Evolutionary conservation across 164 flowering plant species (phyloP).

Genomic region (Vitis vinifera): DNA sequence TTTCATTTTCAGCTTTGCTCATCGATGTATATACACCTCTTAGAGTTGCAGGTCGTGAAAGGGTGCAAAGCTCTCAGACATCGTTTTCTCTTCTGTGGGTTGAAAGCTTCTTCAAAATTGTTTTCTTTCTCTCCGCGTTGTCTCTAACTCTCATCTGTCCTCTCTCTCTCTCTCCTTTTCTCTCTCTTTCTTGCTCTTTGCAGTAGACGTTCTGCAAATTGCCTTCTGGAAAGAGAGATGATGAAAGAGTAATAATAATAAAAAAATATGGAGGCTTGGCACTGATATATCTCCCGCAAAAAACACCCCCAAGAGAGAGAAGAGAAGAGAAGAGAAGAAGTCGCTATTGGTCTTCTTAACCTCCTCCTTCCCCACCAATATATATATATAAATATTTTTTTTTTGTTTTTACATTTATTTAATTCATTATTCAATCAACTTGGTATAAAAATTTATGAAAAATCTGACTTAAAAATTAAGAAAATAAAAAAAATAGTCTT

Average conservation of each 20-base stretch:
- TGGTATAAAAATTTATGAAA: conserved; percentile 15
- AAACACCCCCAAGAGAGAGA: conserved; percentile 20
- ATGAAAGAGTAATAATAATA: conserved; percentile 16
- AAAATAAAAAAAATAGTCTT: no score
- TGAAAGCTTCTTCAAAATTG: conserved; percentile 45
- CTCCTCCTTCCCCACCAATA: conserved; percentile 18
- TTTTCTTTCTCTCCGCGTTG: not conserved
- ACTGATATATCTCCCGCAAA: conserved; percentile 23
- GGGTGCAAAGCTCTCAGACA: conserved; percentile 58
- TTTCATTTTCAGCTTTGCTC: conserved; percentile 13
- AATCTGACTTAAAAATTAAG: not conserved
- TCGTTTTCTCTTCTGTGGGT: conserved; percentile 68
- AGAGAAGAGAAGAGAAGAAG: conserved; percentile 37
- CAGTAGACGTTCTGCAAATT: conserved; percentile 37
- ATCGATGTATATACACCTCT: conserved; percentile 23
- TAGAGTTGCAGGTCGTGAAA: conserved; percentile 51
- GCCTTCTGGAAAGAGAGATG: conserved; percentile 47
- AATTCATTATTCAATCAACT: conserved; percentile 3
- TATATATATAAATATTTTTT: conserved; percentile 5
- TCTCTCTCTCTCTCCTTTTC: conserved; percentile 30
- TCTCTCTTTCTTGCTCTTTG: conserved; percentile 32
- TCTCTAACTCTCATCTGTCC: conserved; percentile 1
- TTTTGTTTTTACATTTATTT: conserved; percentile 2
- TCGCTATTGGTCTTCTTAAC: conserved; percentile 43
- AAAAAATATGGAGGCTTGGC: conserved; percentile 18